phyloP scores from a whole-genome alignment of 805 yeast genomes.

The Saccharomycopsis fodiens region DNA sequence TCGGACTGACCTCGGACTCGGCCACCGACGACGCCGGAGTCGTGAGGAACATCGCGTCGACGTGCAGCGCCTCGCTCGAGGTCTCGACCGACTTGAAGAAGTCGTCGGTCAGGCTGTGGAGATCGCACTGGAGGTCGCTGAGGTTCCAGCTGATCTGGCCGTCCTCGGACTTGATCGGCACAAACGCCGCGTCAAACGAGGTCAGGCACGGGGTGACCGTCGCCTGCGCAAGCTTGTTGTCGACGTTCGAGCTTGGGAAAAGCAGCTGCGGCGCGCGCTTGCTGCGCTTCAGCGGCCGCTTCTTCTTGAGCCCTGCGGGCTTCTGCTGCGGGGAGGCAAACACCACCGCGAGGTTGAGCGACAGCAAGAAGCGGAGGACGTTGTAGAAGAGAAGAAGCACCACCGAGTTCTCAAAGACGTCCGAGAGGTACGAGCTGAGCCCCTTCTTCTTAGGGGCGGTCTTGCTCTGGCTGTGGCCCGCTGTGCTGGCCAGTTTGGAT shows the following conservation, averaged over 20 bases:
- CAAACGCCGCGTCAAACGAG: conserved; percentile 16
- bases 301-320: background rate
- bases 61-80: background rate
- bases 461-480: too few relatives aligned
- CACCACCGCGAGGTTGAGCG: conserved; percentile 6
- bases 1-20: conserved; percentile 10
- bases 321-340: background rate
- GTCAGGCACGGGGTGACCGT: conserved; percentile 19
- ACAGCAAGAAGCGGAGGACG: conserved; percentile 3
- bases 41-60: background rate
- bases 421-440: too few relatives aligned
- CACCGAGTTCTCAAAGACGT: conserved; percentile 5
- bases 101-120: conserved; percentile 2
- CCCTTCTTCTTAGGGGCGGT: too few relatives aligned
- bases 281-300: background rate
- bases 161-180: conserved; percentile 18
- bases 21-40: background rate
- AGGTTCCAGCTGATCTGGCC: conserved; percentile 17
- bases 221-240: conserved; percentile 5
- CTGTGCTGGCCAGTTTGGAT: too few relatives aligned
- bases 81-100: conserved; percentile 1
- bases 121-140: conserved; percentile 3
- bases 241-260: conserved; percentile 14
- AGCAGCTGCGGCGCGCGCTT: conserved; percentile 7
- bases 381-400: conserved; percentile 5